These are phyloP conservation scores for Exophiala oligosperma DNA, from an alignment of 2,329 filamentous ascomycete genomes.

Conservation along the genomic window DNA sequence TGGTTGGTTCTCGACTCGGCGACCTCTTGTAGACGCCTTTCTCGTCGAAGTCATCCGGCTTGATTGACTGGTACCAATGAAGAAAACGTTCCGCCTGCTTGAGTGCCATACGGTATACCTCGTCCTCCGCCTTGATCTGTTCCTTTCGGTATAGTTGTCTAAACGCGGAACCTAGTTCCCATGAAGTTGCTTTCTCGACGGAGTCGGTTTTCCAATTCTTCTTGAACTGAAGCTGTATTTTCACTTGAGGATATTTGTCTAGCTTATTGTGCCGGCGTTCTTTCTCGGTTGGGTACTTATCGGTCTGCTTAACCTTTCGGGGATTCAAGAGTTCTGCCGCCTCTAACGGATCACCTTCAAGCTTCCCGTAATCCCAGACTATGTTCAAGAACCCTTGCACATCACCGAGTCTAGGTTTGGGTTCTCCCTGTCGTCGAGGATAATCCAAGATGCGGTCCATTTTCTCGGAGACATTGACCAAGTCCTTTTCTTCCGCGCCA, in stretches of 20 bases:
- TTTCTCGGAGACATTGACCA: background rate
- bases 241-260: conserved; percentile 4
- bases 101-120: background rate
- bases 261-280: background rate
- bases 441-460: background rate
- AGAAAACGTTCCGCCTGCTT: background rate
- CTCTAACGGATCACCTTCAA: background rate
- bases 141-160: background rate
- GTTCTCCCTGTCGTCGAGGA: background rate
- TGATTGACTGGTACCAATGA: background rate
- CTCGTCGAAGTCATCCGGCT: background rate
- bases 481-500: background rate
- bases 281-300: background rate
- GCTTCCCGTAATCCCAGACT: background rate
- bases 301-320: conserved; percentile 1
- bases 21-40: background rate
- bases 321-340: conserved; percentile 3
- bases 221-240: conserved; percentile 6
- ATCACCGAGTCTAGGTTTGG: background rate
- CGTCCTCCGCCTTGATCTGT: background rate
- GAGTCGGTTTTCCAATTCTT: background rate
- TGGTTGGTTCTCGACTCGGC: background rate
- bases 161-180: background rate
- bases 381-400: background rate
- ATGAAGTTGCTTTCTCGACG: background rate